A percentile compares a stretch with the other conserved stretches of the same genome.
Evolutionary conservation across 202 grass and related monocot species (phyloP).

Genomic region (Carex arenaria): DNA sequence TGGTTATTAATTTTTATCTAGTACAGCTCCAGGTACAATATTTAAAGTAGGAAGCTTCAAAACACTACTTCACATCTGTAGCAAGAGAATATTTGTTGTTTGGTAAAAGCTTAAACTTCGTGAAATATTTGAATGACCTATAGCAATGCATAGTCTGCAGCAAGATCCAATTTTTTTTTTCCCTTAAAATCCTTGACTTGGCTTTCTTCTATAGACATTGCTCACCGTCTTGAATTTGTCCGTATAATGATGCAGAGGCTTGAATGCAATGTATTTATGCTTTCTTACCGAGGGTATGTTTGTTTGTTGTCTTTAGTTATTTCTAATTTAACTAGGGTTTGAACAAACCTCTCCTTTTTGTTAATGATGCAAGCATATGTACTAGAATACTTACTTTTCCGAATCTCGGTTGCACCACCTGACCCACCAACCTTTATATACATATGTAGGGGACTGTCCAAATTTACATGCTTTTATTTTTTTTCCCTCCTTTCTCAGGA

Average conservation of each 20-base stretch:
- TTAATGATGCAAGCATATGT: constrained; percentile 5
- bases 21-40: background rate
- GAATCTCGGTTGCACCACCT: background rate
- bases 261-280: constrained; percentile 99
- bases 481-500: background rate
- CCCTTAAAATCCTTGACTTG: constrained; percentile 49
- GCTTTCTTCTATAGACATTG: constrained; percentile 67
- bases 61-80: background rate
- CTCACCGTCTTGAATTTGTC: constrained; percentile 94
- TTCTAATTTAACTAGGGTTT: constrained; percentile 26
- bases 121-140: background rate
- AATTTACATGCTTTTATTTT: background rate
- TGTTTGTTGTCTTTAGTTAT: constrained; percentile 18
- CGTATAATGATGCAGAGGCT: constrained; percentile 83
- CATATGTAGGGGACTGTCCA: background rate
- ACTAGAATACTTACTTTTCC: constrained; percentile 20
- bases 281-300: constrained; percentile 97
- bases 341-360: constrained; percentile 5
- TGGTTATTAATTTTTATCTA: background rate
- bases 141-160: background rate
- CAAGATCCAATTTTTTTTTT: background rate
- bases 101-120: background rate
- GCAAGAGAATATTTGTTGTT: background rate
- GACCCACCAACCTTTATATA: background rate
- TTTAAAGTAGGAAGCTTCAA: background rate